phyloP scores from a whole-genome alignment of 345 rosid species.

The Isatis tinctoria region DNA sequence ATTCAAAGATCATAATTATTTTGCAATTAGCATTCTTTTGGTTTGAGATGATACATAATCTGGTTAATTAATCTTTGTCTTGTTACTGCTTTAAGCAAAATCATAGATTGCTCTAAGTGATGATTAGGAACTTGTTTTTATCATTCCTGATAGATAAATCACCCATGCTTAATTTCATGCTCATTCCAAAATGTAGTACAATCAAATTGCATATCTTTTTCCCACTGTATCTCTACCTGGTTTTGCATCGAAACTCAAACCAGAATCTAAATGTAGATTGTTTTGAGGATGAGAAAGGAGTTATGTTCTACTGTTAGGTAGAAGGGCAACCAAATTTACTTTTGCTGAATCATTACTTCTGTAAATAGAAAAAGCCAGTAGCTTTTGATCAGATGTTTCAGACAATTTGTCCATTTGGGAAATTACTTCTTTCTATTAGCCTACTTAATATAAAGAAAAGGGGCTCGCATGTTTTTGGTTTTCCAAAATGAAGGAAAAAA shows the following conservation, averaged over 20 bases:
- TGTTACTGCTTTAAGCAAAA: neutral
- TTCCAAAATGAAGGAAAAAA: neutral
- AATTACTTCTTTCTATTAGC: conserved; percentile 15
- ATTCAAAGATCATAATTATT: neutral
- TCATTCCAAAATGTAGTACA: conserved; percentile 2
- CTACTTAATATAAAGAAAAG: conserved; percentile 7
- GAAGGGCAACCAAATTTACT: conserved; percentile 27
- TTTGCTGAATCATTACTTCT: conserved; percentile 24
- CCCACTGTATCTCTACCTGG: neutral
- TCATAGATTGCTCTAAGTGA: neutral
- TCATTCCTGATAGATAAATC: neutral
- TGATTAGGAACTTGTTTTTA: neutral
- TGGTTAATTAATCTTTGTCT: neutral
- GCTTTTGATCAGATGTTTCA: conserved; percentile 32
- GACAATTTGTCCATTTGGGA: conserved; percentile 2
- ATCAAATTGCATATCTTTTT: neutral
- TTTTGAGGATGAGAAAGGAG: neutral
- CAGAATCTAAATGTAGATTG: conserved; percentile 9
- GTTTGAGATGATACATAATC: neutral
- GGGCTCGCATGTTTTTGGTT: conserved; percentile 14
- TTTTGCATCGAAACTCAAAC: conserved; percentile 10
- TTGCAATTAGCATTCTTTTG: conserved; percentile 9
- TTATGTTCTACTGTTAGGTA: neutral
- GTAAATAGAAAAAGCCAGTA: conserved; percentile 14
- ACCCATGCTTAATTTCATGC: conserved; percentile 9